Base-by-base conservation (phyloP, 2,329 filamentous ascomycete genomes). In the Microdochium nivale region DNA sequence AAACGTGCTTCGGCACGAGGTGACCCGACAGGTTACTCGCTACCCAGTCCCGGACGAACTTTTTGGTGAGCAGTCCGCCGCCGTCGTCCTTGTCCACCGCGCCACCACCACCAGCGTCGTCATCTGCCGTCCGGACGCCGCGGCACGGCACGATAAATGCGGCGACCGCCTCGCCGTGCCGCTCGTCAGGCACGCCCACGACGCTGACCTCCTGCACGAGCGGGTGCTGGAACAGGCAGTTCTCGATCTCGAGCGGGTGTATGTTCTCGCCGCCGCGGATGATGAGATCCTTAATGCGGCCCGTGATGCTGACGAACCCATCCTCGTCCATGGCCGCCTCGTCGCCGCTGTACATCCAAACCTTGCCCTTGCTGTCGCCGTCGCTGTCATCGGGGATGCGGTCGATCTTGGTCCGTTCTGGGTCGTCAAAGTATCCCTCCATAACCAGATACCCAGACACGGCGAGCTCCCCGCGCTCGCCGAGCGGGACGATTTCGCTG, bases 181-280 rank as follows among this genome's bases (percentile, higher is more conserved):
- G 79, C 58, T 86, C 81, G 65, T 96, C 90, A 0, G 87, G 85
- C 1, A 97, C 71, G 0, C 91, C 94, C 0, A 95, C 88, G 1
- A 96, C 88, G 57, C 85, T 88, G 2, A 83, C 89, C 56, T 96
- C 90, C 14, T 77, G 74, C 0, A 97, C 76, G 3, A 76, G 74
- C 2, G 81, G 76, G 63, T 92, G 84, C 40, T 80, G 80, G 55
- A 95, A 83, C 5, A 97, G 76, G 58, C 84, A 92, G 64, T 95
- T 91, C 67, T 99, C 94, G 2, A 97, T 78, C 67, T 97, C 94
- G 5, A 96, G 75, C 0, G 94, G 94, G 66, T 96, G 89, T 52
- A 96, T 96, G 65, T 99, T 99, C 67, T 97, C 94, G 24, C 94
- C 94, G 25, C 88, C 92, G 25, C 90, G 81, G 64, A 97, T 97